Percentiles rank a stretch among this genome's conserved stretches.
Evolutionary conservation across 2,329 filamentous ascomycete species (phyloP).

Genomic region (Pseudogymnoascus sp.): DNA sequence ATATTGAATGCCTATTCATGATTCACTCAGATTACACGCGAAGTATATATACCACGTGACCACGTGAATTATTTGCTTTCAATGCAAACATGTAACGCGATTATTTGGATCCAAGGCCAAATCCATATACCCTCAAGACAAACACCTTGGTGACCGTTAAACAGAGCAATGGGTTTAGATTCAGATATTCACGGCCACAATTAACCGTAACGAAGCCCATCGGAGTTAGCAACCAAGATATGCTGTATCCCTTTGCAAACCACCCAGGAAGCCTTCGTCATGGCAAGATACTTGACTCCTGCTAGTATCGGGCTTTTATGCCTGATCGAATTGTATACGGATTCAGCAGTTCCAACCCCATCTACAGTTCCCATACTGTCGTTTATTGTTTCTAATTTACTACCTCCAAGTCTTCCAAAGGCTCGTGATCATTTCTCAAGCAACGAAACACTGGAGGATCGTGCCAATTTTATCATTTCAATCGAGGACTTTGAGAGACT

Average conservation of each 20-base stretch:
- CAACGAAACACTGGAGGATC: background rate
- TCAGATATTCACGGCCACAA: background rate
- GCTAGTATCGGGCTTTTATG: slow-evolving; percentile 76
- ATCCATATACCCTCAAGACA: background rate
- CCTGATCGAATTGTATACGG: slow-evolving; percentile 73
- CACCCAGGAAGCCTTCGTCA: slow-evolving; percentile 28
- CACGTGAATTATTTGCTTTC: background rate
- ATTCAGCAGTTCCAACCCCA: slow-evolving; percentile 57
- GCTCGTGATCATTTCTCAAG: slow-evolving; percentile 11
- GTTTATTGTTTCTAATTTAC: slow-evolving; percentile 65
- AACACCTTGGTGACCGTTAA: background rate
- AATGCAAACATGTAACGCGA: background rate
- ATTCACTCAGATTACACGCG: too few relatives aligned
- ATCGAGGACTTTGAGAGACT: slow-evolving; percentile 52
- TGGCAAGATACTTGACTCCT: slow-evolving; percentile 81
- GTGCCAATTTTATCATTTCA: slow-evolving; percentile 36
- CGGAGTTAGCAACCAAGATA: background rate
- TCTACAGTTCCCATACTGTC: slow-evolving; percentile 69
- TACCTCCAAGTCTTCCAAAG: slow-evolving; percentile 38
- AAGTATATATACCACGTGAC: background rate
- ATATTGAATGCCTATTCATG: background rate
- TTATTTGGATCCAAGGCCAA: background rate
- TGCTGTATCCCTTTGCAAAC: background rate
- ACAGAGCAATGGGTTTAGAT: background rate
- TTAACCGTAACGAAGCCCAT: background rate